Percentiles rank a stretch among this genome's conserved stretches.
phyloP scores from a whole-genome alignment of 176 grass and related monocot species.

The Carex myosuroides region DNA sequence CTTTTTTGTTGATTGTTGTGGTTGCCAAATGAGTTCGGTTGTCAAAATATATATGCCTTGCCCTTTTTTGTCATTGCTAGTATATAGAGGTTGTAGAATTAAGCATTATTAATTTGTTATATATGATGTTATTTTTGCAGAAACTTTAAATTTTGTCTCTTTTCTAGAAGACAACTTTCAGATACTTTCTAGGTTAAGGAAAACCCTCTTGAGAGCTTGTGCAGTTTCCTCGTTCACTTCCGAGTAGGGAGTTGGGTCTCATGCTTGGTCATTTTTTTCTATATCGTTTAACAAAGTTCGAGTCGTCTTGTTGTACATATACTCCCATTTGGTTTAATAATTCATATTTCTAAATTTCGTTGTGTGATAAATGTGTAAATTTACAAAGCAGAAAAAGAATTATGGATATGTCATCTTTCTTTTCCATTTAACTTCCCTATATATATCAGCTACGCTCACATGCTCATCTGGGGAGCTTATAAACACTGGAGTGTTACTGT shows the following conservation, averaged over 20 bases:
- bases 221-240: background rate
- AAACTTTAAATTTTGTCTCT: conserved; percentile 1
- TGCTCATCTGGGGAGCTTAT: no score
- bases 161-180: background rate
- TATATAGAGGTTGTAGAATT: background rate
- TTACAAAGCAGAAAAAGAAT: background rate
- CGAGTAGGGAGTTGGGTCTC: background rate
- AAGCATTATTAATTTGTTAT: background rate
- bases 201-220: background rate
- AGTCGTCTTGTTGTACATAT: conserved; percentile 5
- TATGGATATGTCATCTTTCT: background rate
- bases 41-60: background rate
- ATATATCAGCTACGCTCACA: no score
- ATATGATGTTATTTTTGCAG: background rate
- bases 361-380: background rate
- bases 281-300: background rate
- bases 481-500: background rate
- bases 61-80: background rate
- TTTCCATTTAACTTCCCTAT: background rate
- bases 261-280: background rate
- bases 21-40: background rate
- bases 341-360: background rate
- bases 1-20: background rate
- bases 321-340: background rate
- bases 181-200: background rate